phyloP scores from a whole-genome alignment of 164 flowering plant genomes.

The Litsea cubeba region DNA sequence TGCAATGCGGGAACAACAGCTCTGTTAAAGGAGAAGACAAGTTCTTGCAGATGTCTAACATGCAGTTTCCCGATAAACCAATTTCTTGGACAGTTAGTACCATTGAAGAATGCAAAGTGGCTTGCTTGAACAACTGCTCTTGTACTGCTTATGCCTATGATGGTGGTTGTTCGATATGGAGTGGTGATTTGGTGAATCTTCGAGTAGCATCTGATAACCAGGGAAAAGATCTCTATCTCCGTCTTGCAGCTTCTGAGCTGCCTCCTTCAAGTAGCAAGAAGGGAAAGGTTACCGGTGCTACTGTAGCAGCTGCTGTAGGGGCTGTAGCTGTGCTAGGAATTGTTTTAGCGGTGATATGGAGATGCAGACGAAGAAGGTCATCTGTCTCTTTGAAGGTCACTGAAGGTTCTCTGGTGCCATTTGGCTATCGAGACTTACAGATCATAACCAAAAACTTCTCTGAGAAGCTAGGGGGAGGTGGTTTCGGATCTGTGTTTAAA shows the following conservation, averaged over 20 bases:
- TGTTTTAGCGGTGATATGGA: conserved; percentile 13
- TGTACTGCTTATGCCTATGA: conserved; percentile 20
- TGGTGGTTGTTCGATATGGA: conserved; percentile 15
- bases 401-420: conserved; percentile 35
- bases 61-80: conserved; percentile 12
- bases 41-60: not conserved
- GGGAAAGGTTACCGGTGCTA: conserved; percentile 9
- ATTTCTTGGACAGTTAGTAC: not conserved
- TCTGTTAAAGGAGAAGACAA: not conserved
- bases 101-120: conserved; percentile 11
- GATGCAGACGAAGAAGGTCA: conserved; percentile 12
- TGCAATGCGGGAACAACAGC: conserved; percentile 14
- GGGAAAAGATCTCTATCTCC: conserved; percentile 2
- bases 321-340: conserved; percentile 12
- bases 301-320: conserved; percentile 21
- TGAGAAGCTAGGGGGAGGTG: conserved; percentile 50
- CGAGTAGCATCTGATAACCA: not conserved
- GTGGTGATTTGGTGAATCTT: conserved; percentile 6
- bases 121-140: conserved; percentile 21
- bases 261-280: conserved; percentile 3
- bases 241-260: conserved; percentile 10
- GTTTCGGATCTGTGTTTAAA: conserved; percentile 50
- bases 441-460: conserved; percentile 49
- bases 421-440: conserved; percentile 34
- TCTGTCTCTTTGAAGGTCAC: conserved; percentile 12